Conservation (phyloP, 805 yeast species). For the Candida morakotiae region DNA sequence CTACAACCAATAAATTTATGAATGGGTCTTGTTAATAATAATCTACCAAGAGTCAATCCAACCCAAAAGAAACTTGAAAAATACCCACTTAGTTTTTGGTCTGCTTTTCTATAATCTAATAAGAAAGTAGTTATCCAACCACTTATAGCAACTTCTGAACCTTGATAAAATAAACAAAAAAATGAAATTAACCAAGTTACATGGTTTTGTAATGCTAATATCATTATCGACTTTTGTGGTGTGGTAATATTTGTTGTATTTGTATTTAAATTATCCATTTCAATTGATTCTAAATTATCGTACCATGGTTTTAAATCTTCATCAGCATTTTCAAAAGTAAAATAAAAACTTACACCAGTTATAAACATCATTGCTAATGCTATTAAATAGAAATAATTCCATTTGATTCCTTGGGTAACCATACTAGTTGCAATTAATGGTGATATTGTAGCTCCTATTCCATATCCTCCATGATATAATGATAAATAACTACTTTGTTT, state of each 20-base stretch:
- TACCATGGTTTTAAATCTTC: constrained; percentile 40
- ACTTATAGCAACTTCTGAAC: constrained; percentile 65
- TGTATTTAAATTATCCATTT: background rate
- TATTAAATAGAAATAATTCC: constrained; percentile 56
- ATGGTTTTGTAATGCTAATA: constrained; percentile 35
- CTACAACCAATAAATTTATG: constrained; percentile 41
- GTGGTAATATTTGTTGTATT: background rate
- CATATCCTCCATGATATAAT: constrained; percentile 63
- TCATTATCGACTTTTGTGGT: constrained; percentile 18
- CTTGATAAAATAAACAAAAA: constrained; percentile 60
- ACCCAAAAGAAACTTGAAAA: constrained; percentile 71
- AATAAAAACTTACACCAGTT: constrained; percentile 29
- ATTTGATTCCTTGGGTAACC: constrained; percentile 44
- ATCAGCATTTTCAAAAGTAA: constrained; percentile 48
- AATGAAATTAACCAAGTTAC: constrained; percentile 47
- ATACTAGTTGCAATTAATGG: constrained; percentile 62
- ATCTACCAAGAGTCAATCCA: constrained; percentile 64
- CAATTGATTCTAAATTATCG: background rate
- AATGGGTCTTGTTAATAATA: constrained; percentile 41
- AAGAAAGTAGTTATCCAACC: constrained; percentile 70
- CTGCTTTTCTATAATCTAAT: constrained; percentile 49
- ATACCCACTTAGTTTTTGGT: constrained; percentile 48
- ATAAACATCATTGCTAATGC: constrained; percentile 35
- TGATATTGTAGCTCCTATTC: constrained; percentile 66
- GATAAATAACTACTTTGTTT: constrained; percentile 60